These are phyloP conservation scores for Biscogniauxia sp. DNA, from an alignment of 2,329 filamentous ascomycete genomes.

Conservation along the genomic window DNA sequence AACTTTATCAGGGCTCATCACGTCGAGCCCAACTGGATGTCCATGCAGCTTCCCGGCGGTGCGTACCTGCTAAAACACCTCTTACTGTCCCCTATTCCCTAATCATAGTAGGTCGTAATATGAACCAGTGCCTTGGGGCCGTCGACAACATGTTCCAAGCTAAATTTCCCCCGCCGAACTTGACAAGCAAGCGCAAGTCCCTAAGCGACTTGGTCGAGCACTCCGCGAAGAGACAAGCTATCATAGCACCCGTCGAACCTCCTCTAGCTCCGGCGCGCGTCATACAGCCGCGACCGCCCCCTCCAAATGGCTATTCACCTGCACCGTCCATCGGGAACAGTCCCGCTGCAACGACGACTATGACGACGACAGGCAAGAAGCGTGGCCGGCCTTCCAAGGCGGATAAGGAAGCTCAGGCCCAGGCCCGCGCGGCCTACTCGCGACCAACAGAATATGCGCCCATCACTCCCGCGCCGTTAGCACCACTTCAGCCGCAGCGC, in stretches of 20 bases:
- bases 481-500: slow-evolving; percentile 27
- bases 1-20: slow-evolving; percentile 44
- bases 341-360: slow-evolving; percentile 20
- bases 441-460: slow-evolving; percentile 31
- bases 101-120: slow-evolving; percentile 42
- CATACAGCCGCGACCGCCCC: slow-evolving; percentile 33
- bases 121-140: slow-evolving; percentile 45
- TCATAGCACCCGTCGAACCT: slow-evolving; percentile 28
- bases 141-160: slow-evolving; percentile 38
- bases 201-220: slow-evolving; percentile 34
- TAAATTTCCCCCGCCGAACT: slow-evolving; percentile 32
- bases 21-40: slow-evolving; percentile 45
- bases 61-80: slow-evolving; percentile 24
- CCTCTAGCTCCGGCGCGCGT: slow-evolving; percentile 25
- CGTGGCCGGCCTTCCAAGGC: slow-evolving; percentile 46
- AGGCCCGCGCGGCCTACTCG: slow-evolving; percentile 31
- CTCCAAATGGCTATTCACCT: slow-evolving; percentile 27
- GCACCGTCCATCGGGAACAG: slow-evolving; percentile 16
- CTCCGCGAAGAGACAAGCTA: slow-evolving; percentile 33
- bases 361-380: slow-evolving; percentile 35
- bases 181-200: slow-evolving; percentile 36
- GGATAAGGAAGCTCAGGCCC: slow-evolving; percentile 40
- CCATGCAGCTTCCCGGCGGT: slow-evolving; percentile 49
- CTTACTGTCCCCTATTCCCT: slow-evolving; percentile 14
- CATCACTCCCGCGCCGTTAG: slow-evolving; percentile 31